Evolutionary conservation across 2,329 filamentous ascomycete species (phyloP).

Genomic region (Teratosphaeria epicoccoides): DNA sequence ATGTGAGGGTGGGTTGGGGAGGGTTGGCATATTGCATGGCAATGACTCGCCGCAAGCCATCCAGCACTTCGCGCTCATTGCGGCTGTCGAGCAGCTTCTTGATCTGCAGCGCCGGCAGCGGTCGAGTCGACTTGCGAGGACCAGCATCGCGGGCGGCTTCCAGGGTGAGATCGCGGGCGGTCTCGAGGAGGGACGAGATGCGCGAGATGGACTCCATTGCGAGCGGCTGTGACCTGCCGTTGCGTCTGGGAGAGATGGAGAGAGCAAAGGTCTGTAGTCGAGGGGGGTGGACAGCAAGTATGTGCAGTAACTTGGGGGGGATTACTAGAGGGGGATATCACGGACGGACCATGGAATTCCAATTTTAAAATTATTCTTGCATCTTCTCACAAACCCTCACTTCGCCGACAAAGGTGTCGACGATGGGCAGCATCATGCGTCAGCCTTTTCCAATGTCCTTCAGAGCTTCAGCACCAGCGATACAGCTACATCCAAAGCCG

Average conservation of each 20-base stretch:
- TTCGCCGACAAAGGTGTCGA: not conserved
- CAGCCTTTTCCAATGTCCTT: not conserved
- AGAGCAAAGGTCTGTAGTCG: not conserved
- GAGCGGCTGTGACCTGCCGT: constrained; percentile 2
- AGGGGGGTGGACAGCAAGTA: not conserved
- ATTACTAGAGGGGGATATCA: too few relatives aligned
- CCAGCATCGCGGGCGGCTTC: constrained; percentile 89
- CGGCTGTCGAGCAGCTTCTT: constrained; percentile 92
- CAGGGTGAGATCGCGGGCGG: constrained; percentile 90
- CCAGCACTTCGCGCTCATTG: constrained; percentile 83
- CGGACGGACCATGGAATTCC: too few relatives aligned
- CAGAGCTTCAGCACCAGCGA: not conserved
- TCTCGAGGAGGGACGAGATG: constrained; percentile 90
- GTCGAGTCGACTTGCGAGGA: constrained; percentile 47
- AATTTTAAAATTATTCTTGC: too few relatives aligned
- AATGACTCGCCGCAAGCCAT: constrained; percentile 80
- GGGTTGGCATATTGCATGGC: constrained; percentile 93
- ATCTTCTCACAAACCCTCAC: not conserved
- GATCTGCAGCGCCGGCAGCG: constrained; percentile 69
- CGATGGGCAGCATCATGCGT: not conserved
- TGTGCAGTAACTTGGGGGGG: too few relatives aligned
- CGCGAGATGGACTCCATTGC: constrained; percentile 90
- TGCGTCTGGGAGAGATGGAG: not conserved
- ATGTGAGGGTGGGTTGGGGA: constrained; percentile 74
- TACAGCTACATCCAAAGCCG: not conserved